Percentiles rank a stretch among this genome's conserved stretches.
phyloP scores from a whole-genome alignment of 2,329 filamentous ascomycete genomes.

The Plenodomus tracheiphilus region DNA sequence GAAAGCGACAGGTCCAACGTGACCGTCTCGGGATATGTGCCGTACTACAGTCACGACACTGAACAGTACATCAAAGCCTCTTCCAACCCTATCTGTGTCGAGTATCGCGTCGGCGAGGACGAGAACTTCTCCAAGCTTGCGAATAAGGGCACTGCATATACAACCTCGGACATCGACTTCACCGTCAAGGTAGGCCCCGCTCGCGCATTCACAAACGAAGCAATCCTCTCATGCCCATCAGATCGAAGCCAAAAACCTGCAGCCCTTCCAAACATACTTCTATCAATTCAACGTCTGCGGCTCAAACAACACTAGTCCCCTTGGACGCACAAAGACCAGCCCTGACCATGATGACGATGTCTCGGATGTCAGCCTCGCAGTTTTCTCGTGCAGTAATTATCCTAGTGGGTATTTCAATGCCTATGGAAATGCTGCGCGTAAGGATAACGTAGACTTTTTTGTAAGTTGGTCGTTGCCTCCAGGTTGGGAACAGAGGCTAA shows the following conservation, averaged over 20 bases:
- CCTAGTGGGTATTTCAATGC: slow-evolving; percentile 55
- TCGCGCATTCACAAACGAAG: no score
- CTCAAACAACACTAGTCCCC: slow-evolving; percentile 62
- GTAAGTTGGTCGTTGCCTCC: not conserved
- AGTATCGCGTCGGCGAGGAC: slow-evolving; percentile 63
- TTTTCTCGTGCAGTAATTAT: slow-evolving; percentile 69
- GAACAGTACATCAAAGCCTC: slow-evolving; percentile 58
- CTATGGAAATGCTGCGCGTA: slow-evolving; percentile 46
- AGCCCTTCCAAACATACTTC: slow-evolving; percentile 68
- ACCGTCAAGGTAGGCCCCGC: slow-evolving; percentile 65
- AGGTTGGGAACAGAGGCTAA: not conserved
- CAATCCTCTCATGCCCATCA: no score
- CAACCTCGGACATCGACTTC: slow-evolving; percentile 74
- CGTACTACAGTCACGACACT: slow-evolving; percentile 57
- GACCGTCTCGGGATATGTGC: slow-evolving; percentile 60
- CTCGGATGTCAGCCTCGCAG: slow-evolving; percentile 62
- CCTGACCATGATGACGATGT: slow-evolving; percentile 61
- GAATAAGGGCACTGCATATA: slow-evolving; percentile 65
- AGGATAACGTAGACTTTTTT: slow-evolving; percentile 62
- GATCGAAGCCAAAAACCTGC: slow-evolving; percentile 66
- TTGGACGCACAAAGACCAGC: slow-evolving; percentile 72
- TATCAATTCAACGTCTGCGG: slow-evolving; percentile 72
- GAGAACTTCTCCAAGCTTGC: slow-evolving; percentile 54
- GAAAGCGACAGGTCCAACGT: slow-evolving; percentile 48
- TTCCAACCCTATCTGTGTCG: slow-evolving; percentile 66